These are phyloP conservation scores for Dillenia suffruticosa DNA, from an alignment of 164 flowering plant genomes.

Conservation along the genomic window DNA sequence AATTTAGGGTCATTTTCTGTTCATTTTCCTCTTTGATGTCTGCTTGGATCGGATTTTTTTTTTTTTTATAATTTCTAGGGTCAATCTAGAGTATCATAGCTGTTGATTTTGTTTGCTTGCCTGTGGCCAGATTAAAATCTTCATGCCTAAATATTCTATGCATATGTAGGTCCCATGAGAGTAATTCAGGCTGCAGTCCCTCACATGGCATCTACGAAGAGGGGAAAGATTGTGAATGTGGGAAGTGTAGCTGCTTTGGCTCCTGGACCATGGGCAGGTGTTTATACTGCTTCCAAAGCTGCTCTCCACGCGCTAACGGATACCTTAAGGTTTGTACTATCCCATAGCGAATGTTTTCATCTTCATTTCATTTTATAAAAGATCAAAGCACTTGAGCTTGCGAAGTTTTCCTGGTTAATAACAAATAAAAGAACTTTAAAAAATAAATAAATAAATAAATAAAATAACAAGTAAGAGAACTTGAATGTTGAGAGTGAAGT, in stretches of 20 bases:
- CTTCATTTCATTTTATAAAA: not conserved
- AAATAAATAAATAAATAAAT: no score
- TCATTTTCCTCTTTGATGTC: no score
- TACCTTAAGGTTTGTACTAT: conserved; percentile 53
- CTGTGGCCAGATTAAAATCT: no score
- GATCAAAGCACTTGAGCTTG: not conserved
- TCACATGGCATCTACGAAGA: conserved; percentile 74
- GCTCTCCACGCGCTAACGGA: conserved; percentile 82
- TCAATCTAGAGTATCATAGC: no score
- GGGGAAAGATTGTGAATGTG: conserved; percentile 82
- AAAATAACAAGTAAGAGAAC: no score
- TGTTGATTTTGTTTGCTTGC: no score
- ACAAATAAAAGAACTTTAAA: no score
- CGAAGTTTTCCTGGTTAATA: no score
- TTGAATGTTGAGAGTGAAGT: no score
- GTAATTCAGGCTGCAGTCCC: conserved; percentile 87
- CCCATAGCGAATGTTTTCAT: not conserved
- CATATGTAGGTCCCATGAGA: conserved; percentile 59
- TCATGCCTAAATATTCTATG: not conserved
- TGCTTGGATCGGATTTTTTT: no score
- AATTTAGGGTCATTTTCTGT: no score
- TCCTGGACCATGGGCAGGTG: conserved; percentile 89
- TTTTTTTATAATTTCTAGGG: no score
- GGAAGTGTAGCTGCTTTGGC: conserved; percentile 79
- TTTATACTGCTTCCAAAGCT: conserved; percentile 80